A percentile compares a stretch with the other conserved stretches of the same genome.
Evolutionary conservation across 2,329 filamentous ascomycete species (phyloP).

Genomic region (Exophiala oligosperma): DNA sequence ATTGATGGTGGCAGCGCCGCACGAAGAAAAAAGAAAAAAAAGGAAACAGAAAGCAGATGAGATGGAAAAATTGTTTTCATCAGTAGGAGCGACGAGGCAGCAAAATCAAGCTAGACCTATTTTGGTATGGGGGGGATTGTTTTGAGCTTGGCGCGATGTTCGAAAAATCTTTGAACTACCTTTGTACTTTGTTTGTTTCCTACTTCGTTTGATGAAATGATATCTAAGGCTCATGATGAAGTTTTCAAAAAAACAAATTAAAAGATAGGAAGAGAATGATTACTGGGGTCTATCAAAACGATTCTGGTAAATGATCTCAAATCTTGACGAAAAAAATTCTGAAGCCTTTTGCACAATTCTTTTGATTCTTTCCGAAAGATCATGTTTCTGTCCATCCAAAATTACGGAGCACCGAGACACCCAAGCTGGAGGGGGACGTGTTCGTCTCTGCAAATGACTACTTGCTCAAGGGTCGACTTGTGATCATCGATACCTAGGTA

Average conservation of each 20-base stretch:
- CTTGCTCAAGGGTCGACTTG: no score
- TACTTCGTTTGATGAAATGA: not conserved
- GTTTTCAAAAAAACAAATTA: conserved; percentile 33
- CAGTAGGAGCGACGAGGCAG: not conserved
- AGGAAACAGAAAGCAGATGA: not conserved
- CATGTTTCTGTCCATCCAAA: no score
- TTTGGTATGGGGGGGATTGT: conserved; percentile 2
- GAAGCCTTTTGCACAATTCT: conserved; percentile 11
- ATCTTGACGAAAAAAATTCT: conserved; percentile 32
- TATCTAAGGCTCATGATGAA: conserved; percentile 46
- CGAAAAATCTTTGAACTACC: not conserved
- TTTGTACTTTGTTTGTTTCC: no score
- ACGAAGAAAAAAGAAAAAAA: conserved; percentile 47
- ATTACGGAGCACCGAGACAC: not conserved
- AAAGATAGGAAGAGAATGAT: conserved; percentile 52
- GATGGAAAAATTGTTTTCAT: conserved; percentile 8
- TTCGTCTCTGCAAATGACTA: no score
- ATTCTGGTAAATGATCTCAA: conserved; percentile 20
- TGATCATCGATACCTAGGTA: no score
- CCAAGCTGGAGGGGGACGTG: no score
- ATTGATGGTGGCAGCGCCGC: conserved; percentile 71
- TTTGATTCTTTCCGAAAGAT: not conserved
- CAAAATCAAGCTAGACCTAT: not conserved
- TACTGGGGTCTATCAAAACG: conserved; percentile 20
- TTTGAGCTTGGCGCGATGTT: conserved; percentile 10